A percentile compares a stretch with the other conserved stretches of the same genome.
Conservation (phyloP, 1,284 basidiomycete species). For the Porodaedalea pini region DNA sequence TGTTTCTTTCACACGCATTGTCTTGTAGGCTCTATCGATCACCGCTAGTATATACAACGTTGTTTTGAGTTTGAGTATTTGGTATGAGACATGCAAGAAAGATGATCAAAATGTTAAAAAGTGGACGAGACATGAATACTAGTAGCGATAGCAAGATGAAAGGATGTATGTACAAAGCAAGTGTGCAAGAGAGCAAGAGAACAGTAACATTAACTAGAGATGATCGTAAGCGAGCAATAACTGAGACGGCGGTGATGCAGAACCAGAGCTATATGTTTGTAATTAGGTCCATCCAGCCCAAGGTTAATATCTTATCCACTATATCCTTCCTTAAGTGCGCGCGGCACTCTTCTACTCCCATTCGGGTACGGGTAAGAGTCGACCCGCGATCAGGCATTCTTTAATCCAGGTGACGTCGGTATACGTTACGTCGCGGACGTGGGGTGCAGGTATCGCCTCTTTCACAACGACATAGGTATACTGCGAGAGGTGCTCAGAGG, state of each 20-base stretch:
- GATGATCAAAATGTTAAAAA: too few relatives aligned
- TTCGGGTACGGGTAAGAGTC: conserved; percentile 36
- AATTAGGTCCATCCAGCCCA: background rate
- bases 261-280: background rate
- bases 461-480: conserved; percentile 70
- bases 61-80: background rate
- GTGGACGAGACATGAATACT: background rate
- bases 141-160: background rate
- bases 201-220: background rate
- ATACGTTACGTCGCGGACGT: conserved; percentile 32
- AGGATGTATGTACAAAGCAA: background rate
- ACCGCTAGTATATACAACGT: conserved; percentile 5
- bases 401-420: conserved; percentile 75
- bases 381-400: conserved; percentile 66
- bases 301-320: background rate
- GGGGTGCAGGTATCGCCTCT: conserved; percentile 34
- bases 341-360: background rate
- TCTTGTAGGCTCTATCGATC: background rate
- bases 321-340: too few relatives aligned
- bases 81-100: conserved; percentile 1
- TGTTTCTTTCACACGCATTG: background rate
- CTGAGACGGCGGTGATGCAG: background rate
- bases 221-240: background rate
- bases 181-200: background rate
- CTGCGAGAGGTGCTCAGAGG: conserved; percentile 30